Conservation (phyloP, 805 yeast genomes). For the Ogataea paraovalis region DNA sequence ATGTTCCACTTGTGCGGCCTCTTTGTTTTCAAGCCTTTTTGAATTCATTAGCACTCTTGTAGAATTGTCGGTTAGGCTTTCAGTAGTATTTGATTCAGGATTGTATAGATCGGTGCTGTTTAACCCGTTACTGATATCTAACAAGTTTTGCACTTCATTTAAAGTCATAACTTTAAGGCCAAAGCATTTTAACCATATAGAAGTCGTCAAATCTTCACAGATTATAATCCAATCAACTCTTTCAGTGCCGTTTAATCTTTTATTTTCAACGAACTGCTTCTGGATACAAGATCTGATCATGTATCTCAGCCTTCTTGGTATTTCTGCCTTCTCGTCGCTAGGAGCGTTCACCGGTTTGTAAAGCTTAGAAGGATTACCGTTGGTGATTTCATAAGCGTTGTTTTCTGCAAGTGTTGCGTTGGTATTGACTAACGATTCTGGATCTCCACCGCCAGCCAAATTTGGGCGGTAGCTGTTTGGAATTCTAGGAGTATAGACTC, state of each 20-base stretch:
- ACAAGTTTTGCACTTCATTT: slow-evolving; percentile 44
- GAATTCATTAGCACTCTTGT: neutral
- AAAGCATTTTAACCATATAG: slow-evolving; percentile 50
- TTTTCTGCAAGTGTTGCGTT: slow-evolving; percentile 9
- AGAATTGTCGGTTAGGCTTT: slow-evolving; percentile 23
- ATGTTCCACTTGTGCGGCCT: neutral
- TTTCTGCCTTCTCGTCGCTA: slow-evolving; percentile 31
- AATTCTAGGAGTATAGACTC: slow-evolving; percentile 10
- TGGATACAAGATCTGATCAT: slow-evolving; percentile 56
- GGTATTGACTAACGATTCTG: neutral
- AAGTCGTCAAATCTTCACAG: slow-evolving; percentile 55
- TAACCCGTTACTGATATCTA: slow-evolving; percentile 22
- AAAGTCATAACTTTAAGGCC: slow-evolving; percentile 51
- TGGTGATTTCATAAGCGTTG: slow-evolving; percentile 6
- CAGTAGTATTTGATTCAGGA: neutral
- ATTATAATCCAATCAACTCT: slow-evolving; percentile 48
- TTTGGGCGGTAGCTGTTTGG: neutral
- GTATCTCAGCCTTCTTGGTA: slow-evolving; percentile 52
- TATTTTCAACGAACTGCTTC: slow-evolving; percentile 43
- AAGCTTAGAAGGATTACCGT: slow-evolving; percentile 2
- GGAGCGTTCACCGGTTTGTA: neutral
- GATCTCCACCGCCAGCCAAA: neutral
- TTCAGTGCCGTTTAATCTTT: slow-evolving; percentile 14
- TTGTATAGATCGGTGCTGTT: neutral
- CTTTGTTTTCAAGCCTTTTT: neutral